These are phyloP conservation scores for Quercus engelmannii DNA, from an alignment of 306 rosid species.

Conservation along the genomic window DNA sequence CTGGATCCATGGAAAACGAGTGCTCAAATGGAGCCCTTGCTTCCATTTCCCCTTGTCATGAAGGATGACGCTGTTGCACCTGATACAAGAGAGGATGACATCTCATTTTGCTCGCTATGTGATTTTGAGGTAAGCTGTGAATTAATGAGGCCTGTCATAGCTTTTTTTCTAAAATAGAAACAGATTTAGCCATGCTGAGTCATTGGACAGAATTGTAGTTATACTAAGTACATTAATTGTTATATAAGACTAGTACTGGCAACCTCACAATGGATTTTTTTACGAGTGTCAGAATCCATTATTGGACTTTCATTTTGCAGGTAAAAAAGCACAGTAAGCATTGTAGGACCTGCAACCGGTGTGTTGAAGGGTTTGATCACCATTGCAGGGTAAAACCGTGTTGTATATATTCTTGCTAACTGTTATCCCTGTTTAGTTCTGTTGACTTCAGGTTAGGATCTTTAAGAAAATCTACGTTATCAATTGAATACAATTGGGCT, in stretches of 20 bases:
- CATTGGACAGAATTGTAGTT: neutral
- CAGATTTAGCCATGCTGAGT: neutral
- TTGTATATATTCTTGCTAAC: neutral
- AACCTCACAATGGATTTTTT: neutral
- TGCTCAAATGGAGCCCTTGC: constrained; percentile 62
- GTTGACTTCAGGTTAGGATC: neutral
- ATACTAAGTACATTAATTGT: neutral
- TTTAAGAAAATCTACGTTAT: neutral
- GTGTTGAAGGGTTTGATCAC: constrained; percentile 96
- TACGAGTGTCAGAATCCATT: neutral
- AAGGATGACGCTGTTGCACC: constrained; percentile 76
- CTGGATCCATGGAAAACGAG: constrained; percentile 59
- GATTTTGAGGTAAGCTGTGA: constrained; percentile 55
- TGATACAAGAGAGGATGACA: constrained; percentile 54
- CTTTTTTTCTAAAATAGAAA: no score
- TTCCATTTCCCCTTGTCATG: constrained; percentile 72
- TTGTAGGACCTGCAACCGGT: constrained; percentile 92
- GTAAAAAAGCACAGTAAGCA: constrained; percentile 87
- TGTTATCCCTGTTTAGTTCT: neutral
- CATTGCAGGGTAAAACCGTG: constrained; percentile 75
- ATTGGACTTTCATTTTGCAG: constrained; percentile 24
- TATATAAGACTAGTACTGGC: neutral
- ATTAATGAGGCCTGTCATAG: neutral
- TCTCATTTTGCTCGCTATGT: constrained; percentile 81
- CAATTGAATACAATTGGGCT: neutral